A percentile compares a stretch with the other conserved stretches of the same genome.
These are phyloP conservation scores for Babesia ovis DNA, from an alignment of 169 alveolate genomes.

Conservation along the genomic window DNA sequence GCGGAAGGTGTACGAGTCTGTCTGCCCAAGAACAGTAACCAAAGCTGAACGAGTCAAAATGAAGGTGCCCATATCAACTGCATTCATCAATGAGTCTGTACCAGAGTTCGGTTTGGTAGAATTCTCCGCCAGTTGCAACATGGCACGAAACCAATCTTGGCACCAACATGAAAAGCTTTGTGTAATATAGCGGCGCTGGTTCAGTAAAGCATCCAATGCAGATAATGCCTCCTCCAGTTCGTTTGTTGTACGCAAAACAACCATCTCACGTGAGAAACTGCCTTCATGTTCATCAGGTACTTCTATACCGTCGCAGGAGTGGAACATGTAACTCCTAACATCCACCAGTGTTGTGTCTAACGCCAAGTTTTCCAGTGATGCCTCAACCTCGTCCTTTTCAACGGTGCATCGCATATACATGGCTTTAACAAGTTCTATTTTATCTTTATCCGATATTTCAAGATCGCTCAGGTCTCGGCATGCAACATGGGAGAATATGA, in stretches of 20 bases:
- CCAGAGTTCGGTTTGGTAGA: constrained; percentile 27
- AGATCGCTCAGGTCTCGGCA: constrained; percentile 48
- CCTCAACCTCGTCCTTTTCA: background rate
- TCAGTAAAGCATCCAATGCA: constrained; percentile 25
- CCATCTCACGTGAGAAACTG: constrained; percentile 29
- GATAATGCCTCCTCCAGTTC: constrained; percentile 25
- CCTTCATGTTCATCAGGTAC: background rate
- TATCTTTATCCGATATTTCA: background rate
- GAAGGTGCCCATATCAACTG: constrained; percentile 54
- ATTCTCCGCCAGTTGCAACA: constrained; percentile 34
- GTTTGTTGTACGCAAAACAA: constrained; percentile 11
- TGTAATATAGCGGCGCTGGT: constrained; percentile 30
- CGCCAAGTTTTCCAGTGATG: background rate
- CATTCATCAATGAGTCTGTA: constrained; percentile 54
- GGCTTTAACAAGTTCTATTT: constrained; percentile 7
- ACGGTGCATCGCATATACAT: background rate
- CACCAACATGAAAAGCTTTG: constrained; percentile 42
- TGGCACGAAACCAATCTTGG: constrained; percentile 48
- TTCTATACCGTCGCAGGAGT: background rate
- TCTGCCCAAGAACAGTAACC: constrained; percentile 38
- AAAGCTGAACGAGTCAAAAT: constrained; percentile 50
- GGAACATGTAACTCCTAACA: background rate
- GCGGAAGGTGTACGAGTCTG: constrained; percentile 30
- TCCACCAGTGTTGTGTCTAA: background rate
- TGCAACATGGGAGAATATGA: constrained; percentile 48